These are phyloP conservation scores for Glycine tomentella DNA, from an alignment of 306 rosid species.

Conservation along the genomic window DNA sequence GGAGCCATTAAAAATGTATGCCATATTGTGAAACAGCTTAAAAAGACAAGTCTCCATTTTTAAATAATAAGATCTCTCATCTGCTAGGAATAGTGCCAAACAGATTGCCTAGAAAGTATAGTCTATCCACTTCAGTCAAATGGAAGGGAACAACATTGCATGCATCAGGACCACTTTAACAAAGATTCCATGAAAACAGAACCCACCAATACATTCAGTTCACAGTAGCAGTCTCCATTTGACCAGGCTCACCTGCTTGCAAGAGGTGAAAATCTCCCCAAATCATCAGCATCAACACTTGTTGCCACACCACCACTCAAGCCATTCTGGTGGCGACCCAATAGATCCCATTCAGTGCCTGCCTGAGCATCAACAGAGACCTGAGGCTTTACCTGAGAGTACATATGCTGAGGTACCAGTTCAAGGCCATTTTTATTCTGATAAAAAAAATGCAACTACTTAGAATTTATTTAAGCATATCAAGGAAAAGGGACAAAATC, in stretches of 20 bases:
- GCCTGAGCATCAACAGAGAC: constrained; percentile 66
- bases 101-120: constrained; percentile 39
- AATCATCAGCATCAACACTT: constrained; percentile 63
- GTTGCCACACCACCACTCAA: constrained; percentile 56
- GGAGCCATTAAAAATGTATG: not conserved
- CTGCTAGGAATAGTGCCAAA: constrained; percentile 30
- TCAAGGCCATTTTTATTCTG: constrained; percentile 84
- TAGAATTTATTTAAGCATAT: constrained; percentile 34
- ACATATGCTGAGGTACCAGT: constrained; percentile 79
- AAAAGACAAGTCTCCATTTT: constrained; percentile 19
- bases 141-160: constrained; percentile 45
- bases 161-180: constrained; percentile 63
- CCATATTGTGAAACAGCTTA: constrained; percentile 7
- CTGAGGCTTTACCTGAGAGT: constrained; percentile 64
- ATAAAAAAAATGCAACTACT: constrained; percentile 41
- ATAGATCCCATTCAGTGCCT: constrained; percentile 69
- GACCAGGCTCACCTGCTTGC: constrained; percentile 99
- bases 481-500: constrained; percentile 41
- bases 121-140: constrained; percentile 39
- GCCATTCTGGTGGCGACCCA: constrained; percentile 65
- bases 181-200: constrained; percentile 71
- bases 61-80: constrained; percentile 27
- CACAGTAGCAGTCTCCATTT: constrained; percentile 98
- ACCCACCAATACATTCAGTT: constrained; percentile 92
- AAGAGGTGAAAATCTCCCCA: constrained; percentile 86